Evolutionary conservation across 2,329 filamentous ascomycete species (phyloP).

Genomic region (Aspergillus glaucus): DNA sequence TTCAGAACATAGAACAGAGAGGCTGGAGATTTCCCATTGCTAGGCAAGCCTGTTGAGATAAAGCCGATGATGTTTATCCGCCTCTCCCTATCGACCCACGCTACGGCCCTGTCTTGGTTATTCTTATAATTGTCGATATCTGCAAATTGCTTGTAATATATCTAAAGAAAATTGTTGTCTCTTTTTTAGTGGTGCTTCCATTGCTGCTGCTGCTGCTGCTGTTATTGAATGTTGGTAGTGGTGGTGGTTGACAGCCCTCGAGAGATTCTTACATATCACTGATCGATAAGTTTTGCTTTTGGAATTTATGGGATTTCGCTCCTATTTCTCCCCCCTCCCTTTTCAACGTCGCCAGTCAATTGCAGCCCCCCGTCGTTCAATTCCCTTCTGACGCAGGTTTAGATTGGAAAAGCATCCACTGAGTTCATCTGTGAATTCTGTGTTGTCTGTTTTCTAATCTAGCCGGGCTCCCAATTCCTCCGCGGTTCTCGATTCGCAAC

Average conservation of each 20-base stretch:
- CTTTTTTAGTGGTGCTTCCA: neutral
- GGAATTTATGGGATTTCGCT: neutral
- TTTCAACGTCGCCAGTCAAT: neutral
- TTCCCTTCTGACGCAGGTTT: neutral
- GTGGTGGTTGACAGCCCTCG: neutral
- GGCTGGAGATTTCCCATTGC: neutral
- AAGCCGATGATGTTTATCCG: neutral
- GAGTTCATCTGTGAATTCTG: neutral
- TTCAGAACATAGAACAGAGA: constrained; percentile 1
- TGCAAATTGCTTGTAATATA: neutral
- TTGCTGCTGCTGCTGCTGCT: neutral
- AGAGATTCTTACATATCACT: neutral
- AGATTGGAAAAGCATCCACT: neutral
- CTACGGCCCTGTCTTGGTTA: too few relatives aligned
- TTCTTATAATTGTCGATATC: too few relatives aligned
- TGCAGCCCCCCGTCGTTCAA: neutral
- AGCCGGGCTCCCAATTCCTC: neutral
- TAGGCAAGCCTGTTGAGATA: neutral
- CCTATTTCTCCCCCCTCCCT: neutral
- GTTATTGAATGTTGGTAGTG: neutral
- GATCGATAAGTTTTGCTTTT: neutral
- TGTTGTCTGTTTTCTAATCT: neutral
- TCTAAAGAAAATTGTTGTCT: neutral
- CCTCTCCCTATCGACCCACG: neutral
- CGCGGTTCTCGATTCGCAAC: neutral